Percentiles rank a stretch among this genome's conserved stretches.
Conservation (phyloP, 345 rosid genomes). For the Salix exigua region DNA sequence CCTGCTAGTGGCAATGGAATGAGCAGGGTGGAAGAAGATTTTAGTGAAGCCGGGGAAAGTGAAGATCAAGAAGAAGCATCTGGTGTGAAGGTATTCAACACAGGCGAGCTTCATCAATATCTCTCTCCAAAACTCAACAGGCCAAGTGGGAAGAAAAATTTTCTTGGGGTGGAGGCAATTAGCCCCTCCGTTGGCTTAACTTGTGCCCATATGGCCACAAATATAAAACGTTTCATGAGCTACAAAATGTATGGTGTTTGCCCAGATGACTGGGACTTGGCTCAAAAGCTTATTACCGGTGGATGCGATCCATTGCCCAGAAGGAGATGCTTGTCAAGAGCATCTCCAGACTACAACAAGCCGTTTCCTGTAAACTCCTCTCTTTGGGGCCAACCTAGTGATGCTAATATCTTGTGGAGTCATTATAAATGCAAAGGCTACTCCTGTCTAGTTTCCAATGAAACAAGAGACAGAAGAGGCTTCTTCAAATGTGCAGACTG, state of each 20-base stretch:
- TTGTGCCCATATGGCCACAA: slow-evolving; percentile 31
- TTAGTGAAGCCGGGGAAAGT: slow-evolving; percentile 29
- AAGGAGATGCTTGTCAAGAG: slow-evolving; percentile 49
- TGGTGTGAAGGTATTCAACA: slow-evolving; percentile 20
- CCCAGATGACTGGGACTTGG: slow-evolving; percentile 46
- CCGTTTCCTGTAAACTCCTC: slow-evolving; percentile 35
- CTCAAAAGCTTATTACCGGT: slow-evolving; percentile 41
- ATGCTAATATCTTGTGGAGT: slow-evolving; percentile 43
- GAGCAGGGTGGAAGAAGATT: slow-evolving; percentile 33
- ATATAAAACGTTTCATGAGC: slow-evolving; percentile 40
- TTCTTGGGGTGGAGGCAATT: slow-evolving; percentile 47
- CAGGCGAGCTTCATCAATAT: slow-evolving; percentile 44
- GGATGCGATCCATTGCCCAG: slow-evolving; percentile 59
- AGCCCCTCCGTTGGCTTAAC: slow-evolving; percentile 39
- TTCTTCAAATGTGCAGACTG: slow-evolving; percentile 57
- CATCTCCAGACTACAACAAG: slow-evolving; percentile 33
- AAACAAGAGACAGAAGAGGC: slow-evolving; percentile 30
- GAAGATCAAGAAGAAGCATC: slow-evolving; percentile 29
- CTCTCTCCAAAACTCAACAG: slow-evolving; percentile 40
- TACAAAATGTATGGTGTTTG: slow-evolving; percentile 38
- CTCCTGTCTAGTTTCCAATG: slow-evolving; percentile 45
- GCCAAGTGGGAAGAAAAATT: slow-evolving; percentile 36
- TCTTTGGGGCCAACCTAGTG: slow-evolving; percentile 44
- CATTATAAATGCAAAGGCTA: slow-evolving; percentile 51
- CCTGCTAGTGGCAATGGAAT: slow-evolving; percentile 6